Conservation (phyloP, 352 stramenopile genomes). For the Bremia lactucae region DNA sequence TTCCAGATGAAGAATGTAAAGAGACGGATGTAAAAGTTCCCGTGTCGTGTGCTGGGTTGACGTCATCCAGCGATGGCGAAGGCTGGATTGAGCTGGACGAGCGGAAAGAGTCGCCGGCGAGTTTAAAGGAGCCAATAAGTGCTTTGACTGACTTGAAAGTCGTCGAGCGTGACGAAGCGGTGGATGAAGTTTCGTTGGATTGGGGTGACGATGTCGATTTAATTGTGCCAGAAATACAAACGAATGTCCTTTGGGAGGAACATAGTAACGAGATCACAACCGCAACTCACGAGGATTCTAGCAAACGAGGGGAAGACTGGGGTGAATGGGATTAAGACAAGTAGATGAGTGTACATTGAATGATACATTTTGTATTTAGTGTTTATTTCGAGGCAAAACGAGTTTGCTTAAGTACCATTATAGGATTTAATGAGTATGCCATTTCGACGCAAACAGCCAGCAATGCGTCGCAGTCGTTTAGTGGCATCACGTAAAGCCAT, state of each 20-base stretch:
- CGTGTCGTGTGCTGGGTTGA: constrained; percentile 2
- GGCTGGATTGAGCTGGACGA: constrained; percentile 64
- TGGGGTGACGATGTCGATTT: constrained; percentile 55
- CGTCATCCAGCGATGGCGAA: constrained; percentile 46
- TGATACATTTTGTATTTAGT: too few species aligned
- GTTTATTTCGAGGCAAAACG: too few species aligned
- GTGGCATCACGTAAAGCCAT: too few species aligned
- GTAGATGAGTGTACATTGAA: background rate
- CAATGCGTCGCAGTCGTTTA: too few species aligned
- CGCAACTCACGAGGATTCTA: constrained; percentile 20
- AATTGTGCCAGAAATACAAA: constrained; percentile 13
- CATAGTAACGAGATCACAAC: constrained; percentile 8
- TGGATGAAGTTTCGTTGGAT: constrained; percentile 39
- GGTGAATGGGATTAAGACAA: constrained; percentile 54
- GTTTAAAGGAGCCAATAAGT: constrained; percentile 15
- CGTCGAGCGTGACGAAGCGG: constrained; percentile 23
- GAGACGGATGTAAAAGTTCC: constrained; percentile 21
- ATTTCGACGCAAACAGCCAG: too few species aligned
- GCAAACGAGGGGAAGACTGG: constrained; percentile 49
- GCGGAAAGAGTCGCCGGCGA: constrained; percentile 44
- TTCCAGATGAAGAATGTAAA: constrained; percentile 34
- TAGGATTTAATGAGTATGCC: too few species aligned
- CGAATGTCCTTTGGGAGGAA: constrained; percentile 2
- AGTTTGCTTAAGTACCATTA: too few species aligned
- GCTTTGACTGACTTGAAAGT: constrained; percentile 21